Base-by-base conservation (phyloP, 768 basidiomycete genomes). In the Amanita inopinata region DNA sequence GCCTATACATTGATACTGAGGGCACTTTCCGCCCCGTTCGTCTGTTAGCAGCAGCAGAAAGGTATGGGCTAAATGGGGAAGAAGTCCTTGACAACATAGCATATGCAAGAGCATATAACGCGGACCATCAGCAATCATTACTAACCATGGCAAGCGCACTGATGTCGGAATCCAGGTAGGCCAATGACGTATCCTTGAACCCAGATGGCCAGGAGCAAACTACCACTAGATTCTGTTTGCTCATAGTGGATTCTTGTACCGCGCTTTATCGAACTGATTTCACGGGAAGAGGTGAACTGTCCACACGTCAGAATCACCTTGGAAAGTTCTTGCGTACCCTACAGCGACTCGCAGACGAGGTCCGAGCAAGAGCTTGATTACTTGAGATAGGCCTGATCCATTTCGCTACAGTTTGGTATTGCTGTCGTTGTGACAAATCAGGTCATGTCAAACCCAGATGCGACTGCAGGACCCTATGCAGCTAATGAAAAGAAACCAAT, bases 371-470 rank as follows among this genome's bases (percentile, higher is more conserved):
- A 7, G 27, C n/a, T n/a, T 28, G n/a, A n/a, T 28, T n/a, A 7
- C 27, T 28, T 7, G 27, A 7, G 7, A 7, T 12, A 37, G 23
- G 31, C n/a, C 47, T 39, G 30, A 17, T 46, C 33, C 17, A 20
- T 14, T 20, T 14, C n/a, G n/a, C n/a, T 6, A 12, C 48, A 98
- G 94, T 99, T 89, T 55, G 96, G 96, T 20, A 88, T 98, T 37
- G 96, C 96, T 3, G 94, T 98, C 17, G 92, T 99, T 8, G 82
- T 97, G 31, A 88, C 89, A 3, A 99, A 99, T 59, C 96, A 99
- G 61, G 96, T 99, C 51, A 96, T 99, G 77, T 97, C 96, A n/a
- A 93, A 81, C 45, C 94, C 96, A 2, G 96, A 99, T 58, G 91
- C 90, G 20, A 78, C 84, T 2, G 89, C 89, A 36, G 85, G 86